Evolutionary conservation across 768 basidiomycete genomes (phyloP), one percentile per base, ranked within the genome.

Genomic region (Boletus speciosus): DNA sequence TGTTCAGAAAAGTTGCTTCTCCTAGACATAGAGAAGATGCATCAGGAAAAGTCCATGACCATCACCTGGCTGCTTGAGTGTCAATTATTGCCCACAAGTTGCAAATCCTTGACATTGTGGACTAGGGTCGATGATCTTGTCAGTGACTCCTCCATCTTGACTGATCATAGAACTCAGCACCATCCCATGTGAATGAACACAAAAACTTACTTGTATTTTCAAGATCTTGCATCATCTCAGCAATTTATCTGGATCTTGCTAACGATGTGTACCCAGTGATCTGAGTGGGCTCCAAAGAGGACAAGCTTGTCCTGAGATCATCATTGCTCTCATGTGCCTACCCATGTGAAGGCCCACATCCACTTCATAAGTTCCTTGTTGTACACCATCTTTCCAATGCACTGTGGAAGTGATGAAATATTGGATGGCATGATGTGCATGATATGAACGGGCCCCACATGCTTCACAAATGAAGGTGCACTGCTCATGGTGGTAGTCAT

Each of bases 341-440:
- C 67, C 25, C 69, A 64, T 10, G 75, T 74, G 1, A 78, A 76
- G 27, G 76, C 81, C 73, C 85, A 88, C 51, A 92, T 84, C 93
- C 93, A 96, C 61, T 80, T 83, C 86, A 92, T 90, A 73, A 83
- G 78, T 38, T 80, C 80, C 61, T 79, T 84, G 73, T 96, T 93
- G 61, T 86, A 94, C 47, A 88, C 73, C 94, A 98, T 96, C 68
- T 82, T 82, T 0, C 93, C 93, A 44, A 94, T 82, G 50, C 82
- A 76, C 38, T 93, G 86, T 3, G 90, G 87, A 29, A 96, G 71
- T 6, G 75, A 61, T 0, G 85, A 88, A 19, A 96, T 74, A 66
- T 95, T 93, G 35, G 81, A 78, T 2, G 93, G 91, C 9, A 83
- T 81, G 59, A 97, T 95, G 27, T 82, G 86, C 47, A 83, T 84